These are phyloP conservation scores for Phytophthora aleatoria DNA, from an alignment of 352 stramenopile genomes.

Conservation along the genomic window DNA sequence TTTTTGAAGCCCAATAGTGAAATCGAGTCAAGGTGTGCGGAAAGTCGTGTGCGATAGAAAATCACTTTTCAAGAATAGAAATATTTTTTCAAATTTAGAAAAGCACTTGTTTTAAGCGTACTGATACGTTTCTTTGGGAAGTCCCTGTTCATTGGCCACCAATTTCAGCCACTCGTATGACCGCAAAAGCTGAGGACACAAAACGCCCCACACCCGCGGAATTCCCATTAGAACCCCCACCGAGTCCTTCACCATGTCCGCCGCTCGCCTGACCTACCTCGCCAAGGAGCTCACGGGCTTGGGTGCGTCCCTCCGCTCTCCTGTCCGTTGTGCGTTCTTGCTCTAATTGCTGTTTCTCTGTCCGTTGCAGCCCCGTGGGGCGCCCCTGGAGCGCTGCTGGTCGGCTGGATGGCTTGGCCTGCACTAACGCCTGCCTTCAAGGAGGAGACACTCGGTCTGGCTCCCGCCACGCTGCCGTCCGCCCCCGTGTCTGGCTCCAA, in stretches of 20 bases:
- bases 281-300: constrained; percentile 55
- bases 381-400: constrained; percentile 51
- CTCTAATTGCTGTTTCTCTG: background rate
- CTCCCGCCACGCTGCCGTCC: constrained; percentile 28
- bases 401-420: constrained; percentile 76
- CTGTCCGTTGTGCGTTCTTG: background rate
- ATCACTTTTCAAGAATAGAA: too few relatives aligned
- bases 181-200: background rate
- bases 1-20: too few relatives aligned
- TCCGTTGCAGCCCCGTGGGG: constrained; percentile 50
- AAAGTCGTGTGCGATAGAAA: too few relatives aligned
- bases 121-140: constrained; percentile 1
- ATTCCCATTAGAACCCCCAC: constrained; percentile 1
- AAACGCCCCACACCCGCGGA: constrained; percentile 16
- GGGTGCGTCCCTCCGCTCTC: constrained; percentile 39
- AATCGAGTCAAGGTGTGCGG: too few relatives aligned
- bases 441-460: constrained; percentile 72
- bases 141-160: constrained; percentile 1
- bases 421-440: constrained; percentile 75
- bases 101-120: too few relatives aligned
- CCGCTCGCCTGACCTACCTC: constrained; percentile 47
- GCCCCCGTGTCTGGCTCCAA: constrained; percentile 25
- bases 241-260: constrained; percentile 21
- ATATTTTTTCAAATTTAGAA: background rate
- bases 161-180: background rate